These are phyloP conservation scores for Raffaelea arxii DNA, from an alignment of 2,329 filamentous ascomycete genomes.

Conservation along the genomic window DNA sequence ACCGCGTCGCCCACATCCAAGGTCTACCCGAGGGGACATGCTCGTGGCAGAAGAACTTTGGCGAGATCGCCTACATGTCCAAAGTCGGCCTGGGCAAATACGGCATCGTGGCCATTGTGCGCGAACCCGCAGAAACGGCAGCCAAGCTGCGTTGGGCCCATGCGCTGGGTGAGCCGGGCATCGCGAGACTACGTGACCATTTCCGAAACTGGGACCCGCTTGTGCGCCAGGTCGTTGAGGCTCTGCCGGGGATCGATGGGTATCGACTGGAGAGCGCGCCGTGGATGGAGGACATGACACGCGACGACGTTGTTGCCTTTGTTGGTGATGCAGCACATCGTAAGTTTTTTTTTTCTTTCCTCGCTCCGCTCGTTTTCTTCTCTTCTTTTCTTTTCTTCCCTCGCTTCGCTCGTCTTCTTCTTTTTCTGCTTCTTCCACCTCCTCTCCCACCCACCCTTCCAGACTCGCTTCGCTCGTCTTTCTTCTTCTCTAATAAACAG, in stretches of 20 bases:
- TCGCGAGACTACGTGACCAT: neutral
- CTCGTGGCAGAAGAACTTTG: slow-evolving; percentile 5
- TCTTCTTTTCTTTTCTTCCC: no score
- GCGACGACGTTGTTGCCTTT: slow-evolving; percentile 3
- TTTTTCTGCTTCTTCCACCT: no score
- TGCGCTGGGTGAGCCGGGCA: neutral
- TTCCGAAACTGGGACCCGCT: slow-evolving; percentile 3
- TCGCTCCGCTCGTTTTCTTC: no score
- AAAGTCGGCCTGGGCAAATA: slow-evolving; percentile 3
- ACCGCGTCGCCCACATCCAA: slow-evolving; percentile 1
- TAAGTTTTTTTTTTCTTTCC: no score
- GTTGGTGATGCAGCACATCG: slow-evolving; percentile 7
- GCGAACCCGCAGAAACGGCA: neutral
- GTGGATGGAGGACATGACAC: slow-evolving; percentile 5
- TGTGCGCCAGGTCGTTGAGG: slow-evolving; percentile 1
- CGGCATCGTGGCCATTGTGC: slow-evolving; percentile 1
- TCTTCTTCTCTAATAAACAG: no score
- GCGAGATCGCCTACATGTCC: slow-evolving; percentile 5
- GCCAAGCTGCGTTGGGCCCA: slow-evolving; percentile 3
- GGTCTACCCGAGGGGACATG: slow-evolving; percentile 2
- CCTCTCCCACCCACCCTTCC: no score
- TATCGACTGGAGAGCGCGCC: slow-evolving; percentile 4
- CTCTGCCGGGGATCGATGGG: slow-evolving; percentile 1
- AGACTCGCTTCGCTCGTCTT: neutral
- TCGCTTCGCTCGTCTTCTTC: no score